A percentile compares a stretch with the other conserved stretches of the same genome.
Conservation (phyloP, 805 yeast genomes). For the Hanseniaspora singularis region DNA sequence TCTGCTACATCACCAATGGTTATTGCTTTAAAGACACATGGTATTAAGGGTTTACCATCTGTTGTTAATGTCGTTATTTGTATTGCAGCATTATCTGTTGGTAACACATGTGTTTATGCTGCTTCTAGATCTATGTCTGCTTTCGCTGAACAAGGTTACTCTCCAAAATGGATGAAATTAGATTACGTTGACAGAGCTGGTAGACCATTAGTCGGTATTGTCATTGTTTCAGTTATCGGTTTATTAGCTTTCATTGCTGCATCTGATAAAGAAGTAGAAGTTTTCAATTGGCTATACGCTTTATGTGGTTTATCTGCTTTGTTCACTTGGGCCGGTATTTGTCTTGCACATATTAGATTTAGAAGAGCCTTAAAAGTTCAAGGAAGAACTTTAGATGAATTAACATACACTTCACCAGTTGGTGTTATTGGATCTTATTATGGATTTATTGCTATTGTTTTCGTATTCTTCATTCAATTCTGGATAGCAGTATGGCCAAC, state of each 20-base stretch:
- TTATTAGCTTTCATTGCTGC: constrained; percentile 48
- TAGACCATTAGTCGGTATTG: constrained; percentile 51
- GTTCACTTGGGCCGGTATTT: constrained; percentile 53
- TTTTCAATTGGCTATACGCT: constrained; percentile 54
- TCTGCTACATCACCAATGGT: constrained; percentile 70
- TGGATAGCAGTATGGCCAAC: constrained; percentile 72
- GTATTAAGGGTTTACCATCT: constrained; percentile 51
- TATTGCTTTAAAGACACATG: constrained; percentile 53
- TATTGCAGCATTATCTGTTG: constrained; percentile 56
- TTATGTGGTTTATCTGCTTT: constrained; percentile 49
- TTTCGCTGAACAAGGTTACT: constrained; percentile 50
- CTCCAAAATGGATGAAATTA: constrained; percentile 38
- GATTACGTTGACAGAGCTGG: constrained; percentile 55
- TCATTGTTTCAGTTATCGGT: constrained; percentile 42
- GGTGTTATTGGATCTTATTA: constrained; percentile 59
- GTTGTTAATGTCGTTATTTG: constrained; percentile 58
- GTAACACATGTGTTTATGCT: constrained; percentile 58
- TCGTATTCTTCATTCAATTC: constrained; percentile 64
- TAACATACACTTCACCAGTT: constrained; percentile 51
- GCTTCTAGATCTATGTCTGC: constrained; percentile 56
- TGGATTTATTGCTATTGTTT: constrained; percentile 45
- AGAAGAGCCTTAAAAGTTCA: constrained; percentile 52
- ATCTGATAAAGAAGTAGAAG: constrained; percentile 39
- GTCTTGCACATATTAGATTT: constrained; percentile 48
- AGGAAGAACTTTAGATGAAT: constrained; percentile 57